These are phyloP conservation scores for Cryptosporidium canis DNA, from an alignment of 169 alveolate species.

Conservation along the genomic window DNA sequence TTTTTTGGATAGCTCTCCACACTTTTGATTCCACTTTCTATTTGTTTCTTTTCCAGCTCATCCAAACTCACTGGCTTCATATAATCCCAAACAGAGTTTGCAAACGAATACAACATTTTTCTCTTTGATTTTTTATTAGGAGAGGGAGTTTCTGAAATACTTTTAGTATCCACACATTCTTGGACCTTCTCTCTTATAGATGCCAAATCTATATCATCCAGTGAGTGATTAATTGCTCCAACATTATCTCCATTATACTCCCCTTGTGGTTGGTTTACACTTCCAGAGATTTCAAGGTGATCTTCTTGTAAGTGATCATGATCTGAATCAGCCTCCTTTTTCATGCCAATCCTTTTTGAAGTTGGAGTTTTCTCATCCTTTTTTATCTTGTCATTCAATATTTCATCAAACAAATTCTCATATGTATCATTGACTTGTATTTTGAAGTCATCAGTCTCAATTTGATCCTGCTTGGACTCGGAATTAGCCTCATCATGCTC, in stretches of 20 bases:
- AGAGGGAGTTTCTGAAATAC: conserved; percentile 8
- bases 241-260: not conserved
- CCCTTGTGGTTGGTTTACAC: not conserved
- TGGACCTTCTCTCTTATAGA: not conserved
- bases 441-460: not conserved
- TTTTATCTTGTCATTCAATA: conserved; percentile 1
- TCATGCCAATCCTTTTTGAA: not conserved
- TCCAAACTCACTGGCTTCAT: conserved; percentile 48
- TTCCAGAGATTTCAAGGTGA: not conserved
- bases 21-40: not conserved
- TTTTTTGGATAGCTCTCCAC: not conserved
- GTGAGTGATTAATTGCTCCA: not conserved
- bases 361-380: not conserved
- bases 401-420: conserved; percentile 42
- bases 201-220: conserved; percentile 2
- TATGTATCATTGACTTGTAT: not conserved
- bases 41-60: conserved; percentile 25
- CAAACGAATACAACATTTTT: conserved; percentile 31
- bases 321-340: not conserved
- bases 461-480: not conserved
- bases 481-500: not conserved
- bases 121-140: conserved; percentile 29
- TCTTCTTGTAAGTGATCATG: not conserved
- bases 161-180: not conserved
- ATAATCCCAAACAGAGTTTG: conserved; percentile 68